Evolutionary conservation across 805 yeast species (phyloP), one percentile per base, ranked within the genome.

Genomic region (Yarrowia alimentaria): DNA sequence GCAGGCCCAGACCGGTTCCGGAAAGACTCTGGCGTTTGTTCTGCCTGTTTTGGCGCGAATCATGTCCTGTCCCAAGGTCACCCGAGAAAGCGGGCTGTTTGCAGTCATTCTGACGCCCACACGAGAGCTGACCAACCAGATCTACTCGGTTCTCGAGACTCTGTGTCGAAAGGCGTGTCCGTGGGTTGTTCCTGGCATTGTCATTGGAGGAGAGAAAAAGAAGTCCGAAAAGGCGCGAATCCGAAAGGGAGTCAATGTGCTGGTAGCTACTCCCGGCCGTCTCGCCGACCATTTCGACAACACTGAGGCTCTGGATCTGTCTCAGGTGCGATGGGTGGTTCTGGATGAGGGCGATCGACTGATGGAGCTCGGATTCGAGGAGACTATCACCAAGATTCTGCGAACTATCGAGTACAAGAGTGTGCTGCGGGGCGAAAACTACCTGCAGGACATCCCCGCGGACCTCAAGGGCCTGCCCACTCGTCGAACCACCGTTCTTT

Each of bases 211-310:
- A 55, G 99, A 93, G 64, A 90, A 91, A 76, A 91, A 91, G 66
- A 94, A 93, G 63, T 78, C 95, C 1, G 99, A 93, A 66, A 93
- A 93, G 74, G 97, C 98, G 1, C 72, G 99, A 60, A 68, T 93
- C 25, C 77, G 99, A 63, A 91, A 91, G 65, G 99, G 99, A 57
- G 95, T 90, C 25, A 93, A 93, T 65, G 81, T 93, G 25, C 74
- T 93, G n/a, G 94, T 93, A 32, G 97, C 95, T 10, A 93, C 99
- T 0, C 99, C 99, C 2, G 99, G 99, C 55, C 78, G 99, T 60
- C 71, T 93, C 34, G 85, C 87, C 8, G 99, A 93, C 64, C 99
- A 93, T 71, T 79, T 93, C 55, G 95, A 87, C 56, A 86, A 90
- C 66, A 93, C 99, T 0, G 74, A 77, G 43, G 79, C 83, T 5